phyloP scores from a whole-genome alignment of 2,329 filamentous ascomycete genomes.

The Diplodia seriata region DNA sequence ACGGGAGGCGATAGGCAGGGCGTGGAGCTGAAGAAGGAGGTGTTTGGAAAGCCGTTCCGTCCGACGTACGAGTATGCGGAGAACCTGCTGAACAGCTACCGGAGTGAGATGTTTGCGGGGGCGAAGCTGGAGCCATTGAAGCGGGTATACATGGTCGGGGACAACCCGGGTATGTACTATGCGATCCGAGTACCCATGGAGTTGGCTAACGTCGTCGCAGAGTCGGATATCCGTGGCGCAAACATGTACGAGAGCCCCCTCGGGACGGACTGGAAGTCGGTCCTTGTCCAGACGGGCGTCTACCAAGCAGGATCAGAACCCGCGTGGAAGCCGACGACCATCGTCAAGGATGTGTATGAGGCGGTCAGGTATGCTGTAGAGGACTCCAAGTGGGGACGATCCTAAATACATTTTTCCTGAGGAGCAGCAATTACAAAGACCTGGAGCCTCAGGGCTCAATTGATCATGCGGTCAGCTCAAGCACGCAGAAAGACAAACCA shows the following conservation, averaged over 20 bases:
- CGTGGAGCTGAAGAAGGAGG: conserved; percentile 65
- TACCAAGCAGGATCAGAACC: conserved; percentile 66
- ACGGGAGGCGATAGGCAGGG: conserved; percentile 63
- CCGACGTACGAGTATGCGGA: conserved; percentile 87
- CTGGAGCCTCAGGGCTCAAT: neutral
- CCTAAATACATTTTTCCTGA: conserved; percentile 38
- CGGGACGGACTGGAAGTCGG: conserved; percentile 76
- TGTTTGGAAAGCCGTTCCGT: conserved; percentile 83
- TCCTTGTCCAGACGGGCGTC: conserved; percentile 82
- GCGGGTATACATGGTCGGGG: conserved; percentile 90
- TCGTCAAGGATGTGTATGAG: conserved; percentile 76
- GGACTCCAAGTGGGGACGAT: conserved; percentile 48
- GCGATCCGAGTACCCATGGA: neutral
- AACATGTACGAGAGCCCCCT: conserved; percentile 73
- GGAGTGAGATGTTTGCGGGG: conserved; percentile 56
- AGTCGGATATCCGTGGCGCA: conserved; percentile 87
- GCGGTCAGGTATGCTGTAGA: conserved; percentile 79
- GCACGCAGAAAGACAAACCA: neutral
- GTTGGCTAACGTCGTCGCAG: conserved; percentile 42
- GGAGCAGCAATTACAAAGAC: neutral
- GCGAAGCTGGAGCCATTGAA: conserved; percentile 58
- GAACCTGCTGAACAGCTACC: conserved; percentile 69
- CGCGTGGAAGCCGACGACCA: conserved; percentile 66
- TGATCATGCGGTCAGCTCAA: neutral
- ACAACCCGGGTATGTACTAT: conserved; percentile 50